These are phyloP conservation scores for Xanthoceras sorbifolium DNA, from an alignment of 345 rosid species.

Conservation along the genomic window DNA sequence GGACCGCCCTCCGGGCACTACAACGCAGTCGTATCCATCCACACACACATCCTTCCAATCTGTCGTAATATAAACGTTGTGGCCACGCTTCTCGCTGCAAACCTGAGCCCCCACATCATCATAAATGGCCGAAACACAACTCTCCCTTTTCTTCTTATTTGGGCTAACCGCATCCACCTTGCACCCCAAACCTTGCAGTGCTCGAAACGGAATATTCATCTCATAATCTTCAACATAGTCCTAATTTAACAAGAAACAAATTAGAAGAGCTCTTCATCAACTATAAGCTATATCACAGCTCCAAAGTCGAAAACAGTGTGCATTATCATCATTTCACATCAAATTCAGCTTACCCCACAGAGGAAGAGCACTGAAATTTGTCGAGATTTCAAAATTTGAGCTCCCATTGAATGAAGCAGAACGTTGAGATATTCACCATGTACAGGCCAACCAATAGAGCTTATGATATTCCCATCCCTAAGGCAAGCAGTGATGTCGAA, in stretches of 20 bases:
- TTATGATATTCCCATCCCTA: constrained; percentile 45
- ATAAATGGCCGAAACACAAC: constrained; percentile 44
- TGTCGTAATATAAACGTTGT: constrained; percentile 43
- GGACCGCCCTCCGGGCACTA: constrained; percentile 55
- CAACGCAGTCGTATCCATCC: constrained; percentile 48
- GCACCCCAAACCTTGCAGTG: constrained; percentile 53
- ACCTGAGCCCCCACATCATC: constrained; percentile 47
- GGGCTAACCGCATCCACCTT: constrained; percentile 50
- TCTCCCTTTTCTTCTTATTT: constrained; percentile 50
- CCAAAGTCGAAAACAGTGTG: background rate
- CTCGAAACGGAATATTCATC: constrained; percentile 48
- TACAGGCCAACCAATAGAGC: constrained; percentile 50
- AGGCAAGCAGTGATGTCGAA: constrained; percentile 50
- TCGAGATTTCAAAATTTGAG: constrained; percentile 24
- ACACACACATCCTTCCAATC: constrained; percentile 42
- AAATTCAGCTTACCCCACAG: constrained; percentile 40
- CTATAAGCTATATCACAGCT: background rate
- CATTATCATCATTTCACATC: background rate
- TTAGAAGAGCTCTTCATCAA: background rate
- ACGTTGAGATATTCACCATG: constrained; percentile 38
- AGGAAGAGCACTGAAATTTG: constrained; percentile 41
- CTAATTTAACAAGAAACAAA: constrained; percentile 21
- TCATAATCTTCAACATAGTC: constrained; percentile 56
- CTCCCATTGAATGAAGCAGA: constrained; percentile 48
- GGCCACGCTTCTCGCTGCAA: constrained; percentile 50